A percentile compares a stretch with the other conserved stretches of the same genome.
These are phyloP conservation scores for Botrytis medusae DNA, from an alignment of 2,329 filamentous ascomycete species.

Conservation along the genomic window DNA sequence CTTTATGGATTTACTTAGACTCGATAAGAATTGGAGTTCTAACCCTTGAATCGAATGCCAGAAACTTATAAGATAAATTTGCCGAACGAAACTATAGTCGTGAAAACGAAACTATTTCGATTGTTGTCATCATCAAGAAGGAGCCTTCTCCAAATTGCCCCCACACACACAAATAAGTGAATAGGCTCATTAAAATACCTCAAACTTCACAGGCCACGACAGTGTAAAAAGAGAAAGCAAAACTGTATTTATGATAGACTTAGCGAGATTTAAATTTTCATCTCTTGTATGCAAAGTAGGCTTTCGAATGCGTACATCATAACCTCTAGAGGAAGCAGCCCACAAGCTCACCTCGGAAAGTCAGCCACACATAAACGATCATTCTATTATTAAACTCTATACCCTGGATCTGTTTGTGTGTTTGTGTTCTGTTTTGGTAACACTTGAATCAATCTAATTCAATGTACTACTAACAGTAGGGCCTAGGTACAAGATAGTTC, in stretches of 20 bases:
- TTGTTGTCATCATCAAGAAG: neutral
- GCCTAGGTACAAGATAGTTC: neutral
- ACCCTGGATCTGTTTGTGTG: neutral
- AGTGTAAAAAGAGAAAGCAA: no score
- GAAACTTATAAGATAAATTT: no score
- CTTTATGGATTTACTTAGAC: neutral
- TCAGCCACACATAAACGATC: neutral
- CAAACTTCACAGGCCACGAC: neutral
- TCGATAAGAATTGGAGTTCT: neutral
- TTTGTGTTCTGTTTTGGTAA: neutral
- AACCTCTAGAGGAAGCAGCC: neutral
- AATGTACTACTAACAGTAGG: neutral
- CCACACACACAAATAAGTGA: neutral
- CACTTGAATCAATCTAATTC: neutral
- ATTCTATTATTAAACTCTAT: neutral
- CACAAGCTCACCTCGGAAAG: neutral
- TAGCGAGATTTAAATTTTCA: neutral
- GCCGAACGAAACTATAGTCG: no score
- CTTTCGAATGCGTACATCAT: neutral
- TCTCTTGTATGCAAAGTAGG: neutral
- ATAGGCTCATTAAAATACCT: neutral
- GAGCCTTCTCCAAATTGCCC: neutral
- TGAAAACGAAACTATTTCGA: no score
- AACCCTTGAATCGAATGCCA: no score
- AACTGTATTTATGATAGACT: no score